phyloP scores from a whole-genome alignment of 257 asterid genomes.

The Primulina tabacum region DNA sequence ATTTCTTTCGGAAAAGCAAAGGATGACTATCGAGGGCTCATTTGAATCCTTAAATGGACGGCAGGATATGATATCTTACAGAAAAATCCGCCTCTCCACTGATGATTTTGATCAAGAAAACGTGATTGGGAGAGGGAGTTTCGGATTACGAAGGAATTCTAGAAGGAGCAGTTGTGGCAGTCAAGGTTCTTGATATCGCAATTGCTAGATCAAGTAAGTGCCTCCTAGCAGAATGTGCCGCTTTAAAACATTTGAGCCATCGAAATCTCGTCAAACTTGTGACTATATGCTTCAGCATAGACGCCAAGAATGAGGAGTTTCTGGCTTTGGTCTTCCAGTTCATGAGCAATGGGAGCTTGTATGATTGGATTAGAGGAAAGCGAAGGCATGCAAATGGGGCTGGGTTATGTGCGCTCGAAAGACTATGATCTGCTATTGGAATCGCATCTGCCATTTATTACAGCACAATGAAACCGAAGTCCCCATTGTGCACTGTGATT shows the following conservation, averaged over 20 bases:
- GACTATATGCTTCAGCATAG: constrained; percentile 49
- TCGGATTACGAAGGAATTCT: no score
- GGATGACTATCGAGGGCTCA: no score
- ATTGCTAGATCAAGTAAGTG: constrained; percentile 32
- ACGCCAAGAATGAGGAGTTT: constrained; percentile 41
- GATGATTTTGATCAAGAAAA: no score
- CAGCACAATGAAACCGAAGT: constrained; percentile 45
- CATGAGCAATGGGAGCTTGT: constrained; percentile 67
- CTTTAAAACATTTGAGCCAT: constrained; percentile 47
- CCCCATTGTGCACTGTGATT: constrained; percentile 46
- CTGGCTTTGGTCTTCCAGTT: constrained; percentile 49
- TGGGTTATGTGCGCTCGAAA: constrained; percentile 28
- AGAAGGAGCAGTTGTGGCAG: no score
- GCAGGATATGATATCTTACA: no score
- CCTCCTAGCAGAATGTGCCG: constrained; percentile 49
- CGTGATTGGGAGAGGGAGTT: no score
- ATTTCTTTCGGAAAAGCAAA: no score
- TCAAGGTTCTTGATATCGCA: no score
- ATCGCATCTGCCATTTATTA: constrained; percentile 51
- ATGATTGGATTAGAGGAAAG: constrained; percentile 50
- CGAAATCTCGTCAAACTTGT: constrained; percentile 54
- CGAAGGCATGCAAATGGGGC: constrained; percentile 27
- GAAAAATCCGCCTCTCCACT: no score
- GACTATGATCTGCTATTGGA: constrained; percentile 39
- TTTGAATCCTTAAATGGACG: no score